Evolutionary conservation across 208 protist species (phyloP).

Genomic region (Vickermania ingenoplastis): DNA sequence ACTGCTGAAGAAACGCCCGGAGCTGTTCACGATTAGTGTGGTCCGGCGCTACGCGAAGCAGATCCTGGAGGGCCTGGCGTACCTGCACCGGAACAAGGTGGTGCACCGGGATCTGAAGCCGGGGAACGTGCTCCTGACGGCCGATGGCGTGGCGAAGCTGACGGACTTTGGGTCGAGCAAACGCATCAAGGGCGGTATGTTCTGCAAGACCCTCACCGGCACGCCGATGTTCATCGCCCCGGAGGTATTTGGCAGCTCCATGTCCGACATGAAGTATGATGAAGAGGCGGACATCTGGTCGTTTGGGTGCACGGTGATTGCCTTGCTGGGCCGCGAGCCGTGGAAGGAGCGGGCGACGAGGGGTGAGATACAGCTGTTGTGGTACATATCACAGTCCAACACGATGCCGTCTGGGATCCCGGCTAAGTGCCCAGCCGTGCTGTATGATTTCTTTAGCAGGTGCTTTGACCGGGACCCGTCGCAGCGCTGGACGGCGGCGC

Average conservation of each 20-base stretch:
- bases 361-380: slow-evolving; percentile 75
- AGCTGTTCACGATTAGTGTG: slow-evolving; percentile 11
- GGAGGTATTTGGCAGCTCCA: slow-evolving; percentile 32
- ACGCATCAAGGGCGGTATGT: slow-evolving; percentile 12
- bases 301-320: slow-evolving; percentile 29
- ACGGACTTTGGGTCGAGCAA: slow-evolving; percentile 84
- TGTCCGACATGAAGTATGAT: slow-evolving; percentile 1
- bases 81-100: slow-evolving; percentile 65
- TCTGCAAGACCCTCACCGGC: slow-evolving; percentile 47
- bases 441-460: slow-evolving; percentile 53
- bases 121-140: slow-evolving; percentile 85
- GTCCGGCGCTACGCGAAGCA: slow-evolving; percentile 65
- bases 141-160: slow-evolving; percentile 75
- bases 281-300: slow-evolving; percentile 7
- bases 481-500: slow-evolving; percentile 48
- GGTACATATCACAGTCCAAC: slow-evolving; percentile 52
- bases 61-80: slow-evolving; percentile 63
- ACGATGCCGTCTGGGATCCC: slow-evolving; percentile 70
- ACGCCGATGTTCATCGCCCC: slow-evolving; percentile 91
- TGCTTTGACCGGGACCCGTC: slow-evolving; percentile 61
- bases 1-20: background rate
- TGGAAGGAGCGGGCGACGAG: slow-evolving; percentile 20
- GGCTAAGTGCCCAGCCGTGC: slow-evolving; percentile 26
- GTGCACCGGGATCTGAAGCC: slow-evolving; percentile 89
- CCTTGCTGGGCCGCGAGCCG: slow-evolving; percentile 23